phyloP scores from a whole-genome alignment of 2,329 filamentous ascomycete species.

The Fusarium liriodendri region DNA sequence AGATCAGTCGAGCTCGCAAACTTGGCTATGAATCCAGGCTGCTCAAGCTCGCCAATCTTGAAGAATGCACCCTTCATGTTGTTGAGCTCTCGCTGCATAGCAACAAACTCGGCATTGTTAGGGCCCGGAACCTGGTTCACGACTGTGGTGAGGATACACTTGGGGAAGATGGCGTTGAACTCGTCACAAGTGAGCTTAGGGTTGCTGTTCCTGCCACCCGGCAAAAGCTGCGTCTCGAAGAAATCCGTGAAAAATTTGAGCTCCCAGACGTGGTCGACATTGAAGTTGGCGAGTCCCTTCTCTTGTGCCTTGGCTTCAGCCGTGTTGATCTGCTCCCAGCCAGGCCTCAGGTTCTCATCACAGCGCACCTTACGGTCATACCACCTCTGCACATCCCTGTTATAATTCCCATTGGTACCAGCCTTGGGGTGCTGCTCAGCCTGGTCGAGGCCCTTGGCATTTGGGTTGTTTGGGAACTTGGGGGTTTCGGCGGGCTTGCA shows the following conservation, averaged over 20 bases:
- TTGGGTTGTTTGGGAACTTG: conserved; percentile 5
- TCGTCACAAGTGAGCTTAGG: conserved; percentile 8
- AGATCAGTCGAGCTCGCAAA: background rate
- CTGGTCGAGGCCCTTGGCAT: background rate
- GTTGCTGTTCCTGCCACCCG: background rate
- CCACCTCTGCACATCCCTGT: background rate
- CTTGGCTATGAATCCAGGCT: background rate
- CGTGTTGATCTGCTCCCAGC: background rate
- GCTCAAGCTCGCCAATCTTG: background rate
- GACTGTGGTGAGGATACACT: background rate
- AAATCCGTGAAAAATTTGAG: conserved; percentile 17
- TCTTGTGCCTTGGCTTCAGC: background rate
- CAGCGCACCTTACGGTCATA: background rate
- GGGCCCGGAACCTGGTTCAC: background rate
- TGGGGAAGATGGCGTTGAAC: conserved; percentile 3
- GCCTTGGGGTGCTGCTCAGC: background rate
- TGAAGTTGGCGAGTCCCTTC: background rate
- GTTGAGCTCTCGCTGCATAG: conserved; percentile 2
- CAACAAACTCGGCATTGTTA: conserved; percentile 10
- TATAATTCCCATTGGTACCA: background rate
- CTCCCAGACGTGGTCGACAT: conserved; percentile 15
- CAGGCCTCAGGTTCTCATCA: background rate
- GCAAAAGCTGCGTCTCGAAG: conserved; percentile 1
- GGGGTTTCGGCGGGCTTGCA: background rate
- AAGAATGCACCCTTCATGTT: conserved; percentile 15